A percentile compares a stretch with the other conserved stretches of the same genome.
Conservation (phyloP, 2,329 filamentous ascomycete genomes). For the Mollisia scopiformis region DNA sequence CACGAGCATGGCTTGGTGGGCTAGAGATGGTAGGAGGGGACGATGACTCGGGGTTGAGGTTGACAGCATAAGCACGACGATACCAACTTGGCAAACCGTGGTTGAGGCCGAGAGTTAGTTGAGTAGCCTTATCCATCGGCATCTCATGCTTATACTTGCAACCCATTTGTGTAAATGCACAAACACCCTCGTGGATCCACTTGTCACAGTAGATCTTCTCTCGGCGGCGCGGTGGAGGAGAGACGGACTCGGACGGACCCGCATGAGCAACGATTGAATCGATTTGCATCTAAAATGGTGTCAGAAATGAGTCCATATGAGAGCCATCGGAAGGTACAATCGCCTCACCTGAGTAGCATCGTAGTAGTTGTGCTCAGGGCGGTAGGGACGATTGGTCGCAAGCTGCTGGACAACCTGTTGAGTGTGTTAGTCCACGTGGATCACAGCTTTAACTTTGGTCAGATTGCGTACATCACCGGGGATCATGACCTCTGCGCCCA, state of each 20-base stretch:
- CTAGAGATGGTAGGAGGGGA: neutral
- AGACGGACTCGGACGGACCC: neutral
- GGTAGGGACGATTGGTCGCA: neutral
- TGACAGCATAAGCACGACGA: constrained; percentile 21
- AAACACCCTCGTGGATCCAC: constrained; percentile 86
- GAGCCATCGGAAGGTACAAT: neutral
- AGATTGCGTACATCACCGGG: constrained; percentile 22
- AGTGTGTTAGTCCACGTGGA: constrained; percentile 4
- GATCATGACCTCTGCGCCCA: constrained; percentile 20
- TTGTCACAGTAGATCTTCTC: constrained; percentile 83
- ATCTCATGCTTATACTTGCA: constrained; percentile 93
- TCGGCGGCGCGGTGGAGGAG: constrained; percentile 18
- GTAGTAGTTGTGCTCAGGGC: neutral
- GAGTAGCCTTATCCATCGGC: constrained; percentile 68
- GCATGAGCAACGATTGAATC: constrained; percentile 24
- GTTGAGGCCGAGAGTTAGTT: constrained; percentile 72
- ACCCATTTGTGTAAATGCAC: constrained; percentile 82
- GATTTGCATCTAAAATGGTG: constrained; percentile 18
- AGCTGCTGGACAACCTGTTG: constrained; percentile 18
- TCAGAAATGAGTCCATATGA: neutral
- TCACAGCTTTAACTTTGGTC: neutral
- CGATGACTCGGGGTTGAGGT: neutral
- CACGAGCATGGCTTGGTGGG: neutral
- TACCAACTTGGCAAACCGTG: constrained; percentile 64
- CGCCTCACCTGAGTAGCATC: constrained; percentile 7